Conservation (phyloP, 352 stramenopile genomes). For the Pythium scleroteichum region DNA sequence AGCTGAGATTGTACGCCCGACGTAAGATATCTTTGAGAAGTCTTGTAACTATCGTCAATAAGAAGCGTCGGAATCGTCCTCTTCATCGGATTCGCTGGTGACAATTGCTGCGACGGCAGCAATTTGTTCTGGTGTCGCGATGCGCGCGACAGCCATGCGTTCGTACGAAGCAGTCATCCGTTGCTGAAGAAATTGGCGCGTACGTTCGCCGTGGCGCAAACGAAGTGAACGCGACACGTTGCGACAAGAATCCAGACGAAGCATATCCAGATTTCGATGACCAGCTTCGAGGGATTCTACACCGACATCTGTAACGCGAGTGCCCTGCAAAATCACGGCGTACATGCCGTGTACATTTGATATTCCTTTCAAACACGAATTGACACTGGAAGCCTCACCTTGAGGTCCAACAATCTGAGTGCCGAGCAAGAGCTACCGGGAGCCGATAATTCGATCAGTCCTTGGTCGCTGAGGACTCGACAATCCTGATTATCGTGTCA, state of each 20-base stretch:
- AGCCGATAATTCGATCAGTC: constrained; percentile 39
- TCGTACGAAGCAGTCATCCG: constrained; percentile 8
- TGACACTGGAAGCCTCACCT: no score
- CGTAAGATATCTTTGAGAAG: background rate
- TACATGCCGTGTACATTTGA: no score
- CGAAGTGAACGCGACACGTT: constrained; percentile 58
- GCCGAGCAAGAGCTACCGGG: constrained; percentile 28
- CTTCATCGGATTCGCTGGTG: constrained; percentile 29
- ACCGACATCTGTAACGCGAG: constrained; percentile 46
- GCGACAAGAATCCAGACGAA: constrained; percentile 73
- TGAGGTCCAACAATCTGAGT: constrained; percentile 64
- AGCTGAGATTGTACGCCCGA: background rate
- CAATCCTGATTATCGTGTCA: constrained; percentile 41
- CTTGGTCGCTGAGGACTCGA: constrained; percentile 45
- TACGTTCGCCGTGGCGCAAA: constrained; percentile 34
- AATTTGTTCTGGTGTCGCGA: constrained; percentile 26
- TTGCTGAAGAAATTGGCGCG: constrained; percentile 15
- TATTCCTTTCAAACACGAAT: no score
- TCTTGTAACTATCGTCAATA: constrained; percentile 16
- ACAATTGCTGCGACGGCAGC: constrained; percentile 8
- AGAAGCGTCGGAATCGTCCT: constrained; percentile 20
- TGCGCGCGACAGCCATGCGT: constrained; percentile 18
- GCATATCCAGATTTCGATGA: constrained; percentile 44
- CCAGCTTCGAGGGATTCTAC: constrained; percentile 40
- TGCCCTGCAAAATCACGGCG: no score